phyloP scores from a whole-genome alignment of 139 green algal species.

The Chlorella sp. region DNA sequence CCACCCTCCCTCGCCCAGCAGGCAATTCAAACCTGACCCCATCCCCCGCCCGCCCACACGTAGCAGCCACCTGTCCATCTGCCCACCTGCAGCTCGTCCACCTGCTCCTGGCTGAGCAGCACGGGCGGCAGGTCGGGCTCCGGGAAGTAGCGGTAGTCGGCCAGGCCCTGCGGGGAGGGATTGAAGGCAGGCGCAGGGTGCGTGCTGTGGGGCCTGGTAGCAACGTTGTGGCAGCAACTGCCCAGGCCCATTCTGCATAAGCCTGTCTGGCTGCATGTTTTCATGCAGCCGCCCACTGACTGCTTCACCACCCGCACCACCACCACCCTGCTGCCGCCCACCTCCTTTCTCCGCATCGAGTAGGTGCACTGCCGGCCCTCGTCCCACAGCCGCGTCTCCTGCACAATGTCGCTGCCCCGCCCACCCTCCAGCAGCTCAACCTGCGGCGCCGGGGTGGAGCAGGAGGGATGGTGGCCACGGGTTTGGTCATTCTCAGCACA shows the following conservation, averaged over 20 bases:
- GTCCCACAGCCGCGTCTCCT: slow-evolving; percentile 97
- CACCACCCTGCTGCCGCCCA: no score
- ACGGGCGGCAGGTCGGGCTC: slow-evolving; percentile 94
- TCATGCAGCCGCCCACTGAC: no score
- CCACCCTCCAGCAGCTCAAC: slow-evolving; percentile 69
- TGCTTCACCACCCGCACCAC: no score
- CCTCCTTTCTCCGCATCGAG: slow-evolving; percentile 88
- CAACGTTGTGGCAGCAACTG: no score
- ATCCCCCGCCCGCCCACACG: no score
- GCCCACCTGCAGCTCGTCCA: slow-evolving; percentile 55
- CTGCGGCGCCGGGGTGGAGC: slow-evolving; percentile 45
- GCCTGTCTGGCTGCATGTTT: no score
- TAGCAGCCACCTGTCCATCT: not conserved
- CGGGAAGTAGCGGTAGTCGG: slow-evolving; percentile 99
- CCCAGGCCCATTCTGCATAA: no score
- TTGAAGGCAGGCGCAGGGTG: not conserved
- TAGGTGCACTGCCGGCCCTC: slow-evolving; percentile 79
- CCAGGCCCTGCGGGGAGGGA: slow-evolving; percentile 74
- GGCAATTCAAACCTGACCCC: no score
- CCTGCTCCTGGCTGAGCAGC: slow-evolving; percentile 54
- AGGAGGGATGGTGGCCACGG: no score
- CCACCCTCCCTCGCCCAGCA: no score
- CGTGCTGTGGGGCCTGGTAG: no score
- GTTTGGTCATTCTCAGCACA: no score
- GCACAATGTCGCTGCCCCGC: slow-evolving; percentile 75